Evolutionary conservation across 176 grass and related monocot species (phyloP).

Genomic region (Guadua angustifolia): DNA sequence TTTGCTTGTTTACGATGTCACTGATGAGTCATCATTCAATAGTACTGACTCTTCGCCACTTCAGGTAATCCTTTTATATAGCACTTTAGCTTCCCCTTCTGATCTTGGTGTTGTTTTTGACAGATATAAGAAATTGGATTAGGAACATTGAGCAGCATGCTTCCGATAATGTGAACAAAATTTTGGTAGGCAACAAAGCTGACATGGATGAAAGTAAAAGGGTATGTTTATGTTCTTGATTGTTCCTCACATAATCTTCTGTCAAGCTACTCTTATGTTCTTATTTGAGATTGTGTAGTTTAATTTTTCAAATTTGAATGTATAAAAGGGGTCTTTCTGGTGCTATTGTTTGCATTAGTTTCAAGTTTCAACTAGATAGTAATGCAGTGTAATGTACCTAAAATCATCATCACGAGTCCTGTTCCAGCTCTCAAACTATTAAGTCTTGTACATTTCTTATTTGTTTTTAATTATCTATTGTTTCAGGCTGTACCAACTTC

Average conservation of each 20-base stretch:
- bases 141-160: constrained; percentile 70
- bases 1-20: constrained; percentile 67
- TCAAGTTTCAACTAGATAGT: background rate
- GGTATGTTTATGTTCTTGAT: constrained; percentile 25
- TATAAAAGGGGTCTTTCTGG: background rate
- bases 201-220: constrained; percentile 80
- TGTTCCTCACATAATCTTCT: background rate
- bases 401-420: background rate
- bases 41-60: constrained; percentile 7
- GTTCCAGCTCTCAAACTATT: background rate
- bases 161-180: constrained; percentile 65
- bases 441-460: background rate
- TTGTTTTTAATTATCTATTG: background rate
- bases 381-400: background rate
- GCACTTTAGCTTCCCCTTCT: background rate
- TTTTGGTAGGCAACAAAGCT: constrained; percentile 69
- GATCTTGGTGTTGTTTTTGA: constrained; percentile 19
- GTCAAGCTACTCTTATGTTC: background rate
- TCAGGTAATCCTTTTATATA: background rate
- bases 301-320: background rate
- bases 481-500: constrained; percentile 57
- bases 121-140: constrained; percentile 64
- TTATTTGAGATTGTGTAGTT: background rate
- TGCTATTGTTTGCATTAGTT: background rate
- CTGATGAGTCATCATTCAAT: constrained; percentile 58